Percentiles rank a stretch among this genome's conserved stretches.
These are phyloP conservation scores for Candida broadrunensis DNA, from an alignment of 805 yeast genomes.

Conservation along the genomic window DNA sequence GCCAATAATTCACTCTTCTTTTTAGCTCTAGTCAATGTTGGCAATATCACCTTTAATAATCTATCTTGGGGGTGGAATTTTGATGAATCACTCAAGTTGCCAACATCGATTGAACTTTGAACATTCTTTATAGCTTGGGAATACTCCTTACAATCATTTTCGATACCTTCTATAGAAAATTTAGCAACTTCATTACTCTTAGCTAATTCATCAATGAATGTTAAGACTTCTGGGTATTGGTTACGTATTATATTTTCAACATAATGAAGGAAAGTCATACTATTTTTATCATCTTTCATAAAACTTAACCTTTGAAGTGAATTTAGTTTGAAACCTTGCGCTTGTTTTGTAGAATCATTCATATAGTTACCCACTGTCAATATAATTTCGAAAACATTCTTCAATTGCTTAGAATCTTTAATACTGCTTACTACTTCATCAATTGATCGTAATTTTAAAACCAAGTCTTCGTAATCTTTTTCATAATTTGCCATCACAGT, in stretches of 20 bases:
- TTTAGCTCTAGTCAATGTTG: constrained; percentile 53
- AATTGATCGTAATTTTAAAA: constrained; percentile 50
- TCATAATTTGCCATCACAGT: constrained; percentile 54
- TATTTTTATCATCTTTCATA: constrained; percentile 67
- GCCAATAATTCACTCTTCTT: constrained; percentile 48
- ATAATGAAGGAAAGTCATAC: constrained; percentile 70
- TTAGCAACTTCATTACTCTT: constrained; percentile 55
- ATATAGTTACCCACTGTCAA: constrained; percentile 75
- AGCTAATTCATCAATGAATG: constrained; percentile 58
- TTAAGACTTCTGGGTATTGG: constrained; percentile 62
- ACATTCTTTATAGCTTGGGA: constrained; percentile 49
- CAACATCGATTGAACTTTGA: constrained; percentile 53
- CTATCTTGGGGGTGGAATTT: constrained; percentile 67
- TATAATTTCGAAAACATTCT: constrained; percentile 60
- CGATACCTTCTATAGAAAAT: constrained; percentile 59
- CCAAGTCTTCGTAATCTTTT: constrained; percentile 63
- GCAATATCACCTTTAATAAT: constrained; percentile 51
- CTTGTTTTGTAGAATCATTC: constrained; percentile 69
- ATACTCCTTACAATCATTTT: constrained; percentile 57
- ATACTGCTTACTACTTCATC: constrained; percentile 60
- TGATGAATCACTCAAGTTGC: constrained; percentile 61
- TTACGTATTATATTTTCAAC: constrained; percentile 66
- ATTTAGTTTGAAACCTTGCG: constrained; percentile 66
- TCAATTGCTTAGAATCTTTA: constrained; percentile 50
- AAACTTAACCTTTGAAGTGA: constrained; percentile 69